Evolutionary conservation across 306 rosid species (phyloP), one percentile per base, ranked within the genome.

Genomic region (Potentilla sterilis): DNA sequence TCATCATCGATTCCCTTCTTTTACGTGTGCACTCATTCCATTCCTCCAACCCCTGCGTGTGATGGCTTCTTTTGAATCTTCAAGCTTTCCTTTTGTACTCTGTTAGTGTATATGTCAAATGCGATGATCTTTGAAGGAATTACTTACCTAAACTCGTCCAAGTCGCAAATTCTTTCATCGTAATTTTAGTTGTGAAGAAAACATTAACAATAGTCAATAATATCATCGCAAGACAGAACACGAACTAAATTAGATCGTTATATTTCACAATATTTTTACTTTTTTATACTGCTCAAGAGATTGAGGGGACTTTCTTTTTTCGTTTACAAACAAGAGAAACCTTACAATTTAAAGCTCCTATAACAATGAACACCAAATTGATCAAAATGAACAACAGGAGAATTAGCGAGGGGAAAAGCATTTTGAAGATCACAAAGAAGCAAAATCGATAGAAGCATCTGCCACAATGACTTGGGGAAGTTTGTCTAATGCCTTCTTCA

Each of bases 1-100:
- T 77, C 73, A 77, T 87, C 37, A 74, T 73, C 82, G 78, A 80
- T 75, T 86, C 80, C 88, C 67, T 62, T 62, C 86, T 84, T 86
- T 82, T 82, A 77, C 87, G 89, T 82, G 90, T 77, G 83, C 81
- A 40, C 61, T 37, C 67, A 73, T 54, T 54, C 76, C 76, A 72
- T 58, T 42, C 68, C 77, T 8, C 40, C 22, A 19, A 13, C 83
- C 62, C 37, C 74, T 73, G 78, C 49, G 75, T 46, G 7, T 59
- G 32, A 7, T 46, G 59, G 18, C 72, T 55, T 72, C 76, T 28
- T 76, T 70, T 24, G 68, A 79, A 72, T 63, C 81, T 35, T 35
- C 67, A 32, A 15, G 14, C 7, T 69, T 28, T 47, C 51, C 7
- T 38, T 62, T 62, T 62, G 21, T 28, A 62, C 67, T 62, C 13